phyloP scores from a whole-genome alignment of 2,329 filamentous ascomycete species.

The Ramularia endophylla region DNA sequence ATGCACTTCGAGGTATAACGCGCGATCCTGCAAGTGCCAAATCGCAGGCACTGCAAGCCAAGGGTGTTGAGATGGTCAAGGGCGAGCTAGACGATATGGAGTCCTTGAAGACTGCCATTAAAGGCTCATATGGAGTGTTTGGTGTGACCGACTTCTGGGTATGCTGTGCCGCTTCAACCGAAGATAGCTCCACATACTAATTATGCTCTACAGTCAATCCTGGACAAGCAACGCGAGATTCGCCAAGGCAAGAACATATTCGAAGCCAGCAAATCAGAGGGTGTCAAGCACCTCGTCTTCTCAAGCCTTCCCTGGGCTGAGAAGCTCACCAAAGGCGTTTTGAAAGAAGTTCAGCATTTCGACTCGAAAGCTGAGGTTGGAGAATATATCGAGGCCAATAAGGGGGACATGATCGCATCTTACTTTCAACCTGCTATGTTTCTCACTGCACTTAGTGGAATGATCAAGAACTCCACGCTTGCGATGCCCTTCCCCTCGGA shows the following conservation, averaged over 20 bases:
- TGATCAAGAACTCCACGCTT: conserved; percentile 17
- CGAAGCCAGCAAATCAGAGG: conserved; percentile 24
- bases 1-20: conserved; percentile 51
- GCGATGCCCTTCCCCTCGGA: conserved; percentile 21
- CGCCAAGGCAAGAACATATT: conserved; percentile 32
- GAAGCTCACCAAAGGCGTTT: conserved; percentile 27
- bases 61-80: conserved; percentile 48
- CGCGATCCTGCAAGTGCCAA: conserved; percentile 41
- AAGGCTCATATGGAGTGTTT: conserved; percentile 46
- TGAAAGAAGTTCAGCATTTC: conserved; percentile 33
- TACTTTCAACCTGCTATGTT: conserved; percentile 26
- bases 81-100: conserved; percentile 47
- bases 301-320: conserved; percentile 27
- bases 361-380: conserved; percentile 34
- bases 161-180: no score
- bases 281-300: conserved; percentile 37
- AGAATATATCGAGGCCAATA: conserved; percentile 28
- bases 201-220: no score
- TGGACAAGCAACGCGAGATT: conserved; percentile 26
- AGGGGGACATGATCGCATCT: conserved; percentile 20
- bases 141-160: conserved; percentile 50
- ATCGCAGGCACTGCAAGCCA: conserved; percentile 39
- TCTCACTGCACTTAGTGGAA: conserved; percentile 14
- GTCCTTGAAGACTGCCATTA: conserved; percentile 41
- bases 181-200: no score